Percentiles rank a stretch among this genome's conserved stretches.
phyloP scores from a whole-genome alignment of 352 stramenopile genomes.

The Phytophthora hybrid region DNA sequence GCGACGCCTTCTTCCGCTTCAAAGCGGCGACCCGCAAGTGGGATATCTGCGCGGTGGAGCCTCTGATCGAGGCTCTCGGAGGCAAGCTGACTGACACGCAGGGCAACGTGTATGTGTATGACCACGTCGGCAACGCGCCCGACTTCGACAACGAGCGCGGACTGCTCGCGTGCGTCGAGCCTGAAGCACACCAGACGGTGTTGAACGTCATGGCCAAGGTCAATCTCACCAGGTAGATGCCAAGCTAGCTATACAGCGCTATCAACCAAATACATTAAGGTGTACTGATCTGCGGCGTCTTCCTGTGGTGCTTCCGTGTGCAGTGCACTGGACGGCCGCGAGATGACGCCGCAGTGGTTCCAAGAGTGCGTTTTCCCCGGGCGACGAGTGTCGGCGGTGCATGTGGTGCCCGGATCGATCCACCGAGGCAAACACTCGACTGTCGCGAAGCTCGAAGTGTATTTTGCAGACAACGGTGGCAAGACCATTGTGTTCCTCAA shows the following conservation, averaged over 20 bases:
- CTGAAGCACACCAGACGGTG: slow-evolving; percentile 44
- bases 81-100: slow-evolving; percentile 66
- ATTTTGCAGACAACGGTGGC: slow-evolving; percentile 20
- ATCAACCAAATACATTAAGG: slow-evolving; percentile 36
- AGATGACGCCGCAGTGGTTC: slow-evolving; percentile 64
- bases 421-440: slow-evolving; percentile 66
- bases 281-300: slow-evolving; percentile 29
- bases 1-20: slow-evolving; percentile 78
- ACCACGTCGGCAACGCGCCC: slow-evolving; percentile 50
- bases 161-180: slow-evolving; percentile 58
- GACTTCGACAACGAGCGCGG: slow-evolving; percentile 75
- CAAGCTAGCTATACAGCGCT: slow-evolving; percentile 19
- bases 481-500: slow-evolving; percentile 67
- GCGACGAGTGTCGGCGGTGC: slow-evolving; percentile 19
- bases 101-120: slow-evolving; percentile 70
- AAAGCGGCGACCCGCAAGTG: slow-evolving; percentile 77
- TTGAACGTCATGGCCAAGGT: slow-evolving; percentile 58
- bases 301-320: slow-evolving; percentile 23
- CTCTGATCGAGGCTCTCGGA: slow-evolving; percentile 64
- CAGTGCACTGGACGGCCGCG: slow-evolving; percentile 55
- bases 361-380: slow-evolving; percentile 42
- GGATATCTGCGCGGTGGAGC: slow-evolving; percentile 83
- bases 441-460: slow-evolving; percentile 50
- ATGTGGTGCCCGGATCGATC: slow-evolving; percentile 46
- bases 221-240: slow-evolving; percentile 61